A percentile compares a stretch with the other conserved stretches of the same genome.
Evolutionary conservation across 257 asterid species (phyloP).

Genomic region (Gentiana macrophylla): DNA sequence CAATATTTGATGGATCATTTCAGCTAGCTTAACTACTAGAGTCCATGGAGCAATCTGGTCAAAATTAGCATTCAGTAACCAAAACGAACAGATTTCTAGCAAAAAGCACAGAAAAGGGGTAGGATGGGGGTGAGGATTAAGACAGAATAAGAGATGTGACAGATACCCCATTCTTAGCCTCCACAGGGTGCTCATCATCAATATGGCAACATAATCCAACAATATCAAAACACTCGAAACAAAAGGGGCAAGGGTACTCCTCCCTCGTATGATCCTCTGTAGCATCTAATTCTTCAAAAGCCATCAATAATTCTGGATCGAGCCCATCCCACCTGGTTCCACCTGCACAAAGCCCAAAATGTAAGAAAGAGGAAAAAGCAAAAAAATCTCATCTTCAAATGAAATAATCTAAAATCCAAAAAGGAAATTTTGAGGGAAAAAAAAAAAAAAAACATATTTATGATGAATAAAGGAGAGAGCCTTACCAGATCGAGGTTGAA

Average conservation of each 20-base stretch:
- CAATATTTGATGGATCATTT: too few relatives aligned
- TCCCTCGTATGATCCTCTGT: constrained; percentile 55
- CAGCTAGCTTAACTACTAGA: too few relatives aligned
- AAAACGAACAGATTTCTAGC: too few relatives aligned
- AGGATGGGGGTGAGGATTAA: background rate
- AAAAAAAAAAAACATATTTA: background rate
- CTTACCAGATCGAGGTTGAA: constrained; percentile 79
- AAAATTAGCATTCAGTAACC: too few relatives aligned
- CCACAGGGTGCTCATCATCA: constrained; percentile 75
- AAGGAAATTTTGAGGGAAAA: background rate
- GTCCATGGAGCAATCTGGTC: too few relatives aligned
- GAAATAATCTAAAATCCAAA: background rate
- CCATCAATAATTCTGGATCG: constrained; percentile 67
- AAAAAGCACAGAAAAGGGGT: background rate
- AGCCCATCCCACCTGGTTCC: constrained; percentile 50
- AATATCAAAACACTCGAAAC: constrained; percentile 60
- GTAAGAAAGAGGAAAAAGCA: background rate
- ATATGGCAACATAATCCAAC: constrained; percentile 78
- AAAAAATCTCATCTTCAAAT: constrained; percentile 4
- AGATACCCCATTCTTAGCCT: constrained; percentile 66
- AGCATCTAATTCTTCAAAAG: constrained; percentile 58
- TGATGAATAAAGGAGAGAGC: background rate
- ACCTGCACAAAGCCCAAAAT: background rate
- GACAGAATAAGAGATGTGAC: background rate
- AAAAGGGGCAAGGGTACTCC: constrained; percentile 65